Base-by-base conservation (phyloP, 768 basidiomycete species). In the Fibroporia radiculosa region DNA sequence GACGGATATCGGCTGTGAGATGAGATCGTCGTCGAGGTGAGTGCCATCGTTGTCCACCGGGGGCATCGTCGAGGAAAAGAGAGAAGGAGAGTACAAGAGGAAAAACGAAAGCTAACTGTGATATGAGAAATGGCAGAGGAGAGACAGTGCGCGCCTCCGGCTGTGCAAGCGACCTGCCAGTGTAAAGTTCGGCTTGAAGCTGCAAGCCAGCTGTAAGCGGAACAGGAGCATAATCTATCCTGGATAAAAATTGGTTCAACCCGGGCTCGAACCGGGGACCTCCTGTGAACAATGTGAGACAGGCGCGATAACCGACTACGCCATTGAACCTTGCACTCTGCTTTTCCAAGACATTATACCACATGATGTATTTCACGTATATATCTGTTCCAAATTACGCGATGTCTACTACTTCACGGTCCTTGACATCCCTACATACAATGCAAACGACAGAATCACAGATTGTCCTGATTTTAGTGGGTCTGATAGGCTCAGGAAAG, bases 391-490 rank as follows among this genome's bases (percentile, higher is more conserved):
- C n/a, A n/a, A n/a, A n/a, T n/a, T n/a, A n/a, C n/a, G n/a, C n/a
- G n/a, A n/a, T n/a, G n/a, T n/a, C n/a, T n/a, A n/a, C n/a, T n/a
- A n/a, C n/a, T n/a, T n/a, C n/a, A n/a, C n/a, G n/a, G n/a, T n/a
- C n/a, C 29, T 31, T 31, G n/a, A 10, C n/a, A n/a, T 10, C 29
- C 29, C 10, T 10, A 31, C n/a, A 31, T 31, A n/a, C n/a, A n/a
- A n/a, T 24, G 6, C 10, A 8, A 24, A 20, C 16, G 16, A 8
- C 11, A 24, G 10, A 39, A 42, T 14, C 23, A 45, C 73, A 71
- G 54, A 67, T 83, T 7, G 72, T 88, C 25, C 64, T 89, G 36
- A 81, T 89, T 46, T 66, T 88, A 1, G 82, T 82, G 14, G 86
- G 87, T 18, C 68, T 89, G 18, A 66, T 89, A 49, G 87, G 75